phyloP scores from a whole-genome alignment of 164 flowering plant genomes.

The Aristolochia californica region DNA sequence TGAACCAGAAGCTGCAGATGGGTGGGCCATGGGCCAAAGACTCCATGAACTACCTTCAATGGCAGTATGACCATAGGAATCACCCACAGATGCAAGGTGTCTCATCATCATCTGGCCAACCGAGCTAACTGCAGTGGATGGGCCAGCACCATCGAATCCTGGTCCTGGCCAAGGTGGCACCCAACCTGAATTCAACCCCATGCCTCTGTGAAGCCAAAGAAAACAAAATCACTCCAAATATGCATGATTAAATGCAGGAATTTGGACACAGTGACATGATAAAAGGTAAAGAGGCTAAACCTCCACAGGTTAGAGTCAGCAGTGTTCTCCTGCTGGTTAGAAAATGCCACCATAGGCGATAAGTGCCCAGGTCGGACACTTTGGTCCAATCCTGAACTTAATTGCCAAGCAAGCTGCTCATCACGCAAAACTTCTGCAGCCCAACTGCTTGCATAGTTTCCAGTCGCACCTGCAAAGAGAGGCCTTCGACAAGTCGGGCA shows the following conservation, averaged over 20 bases:
- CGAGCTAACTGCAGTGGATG: slow-evolving; percentile 56
- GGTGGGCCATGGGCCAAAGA: slow-evolving; percentile 65
- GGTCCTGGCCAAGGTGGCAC: slow-evolving; percentile 47
- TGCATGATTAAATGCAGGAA: background rate
- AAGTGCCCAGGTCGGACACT: slow-evolving; percentile 27
- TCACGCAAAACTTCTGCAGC: slow-evolving; percentile 40
- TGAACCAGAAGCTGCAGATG: slow-evolving; percentile 50
- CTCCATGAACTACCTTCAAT: slow-evolving; percentile 82
- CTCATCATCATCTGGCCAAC: slow-evolving; percentile 98
- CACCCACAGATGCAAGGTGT: slow-evolving; percentile 97
- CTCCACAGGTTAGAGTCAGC: slow-evolving; percentile 60
- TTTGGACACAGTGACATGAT: background rate
- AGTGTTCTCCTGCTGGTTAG: slow-evolving; percentile 43
- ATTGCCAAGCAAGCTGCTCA: slow-evolving; percentile 75
- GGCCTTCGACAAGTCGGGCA: slow-evolving; percentile 99
- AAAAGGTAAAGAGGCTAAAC: slow-evolving; percentile 24
- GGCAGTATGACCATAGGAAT: slow-evolving; percentile 75
- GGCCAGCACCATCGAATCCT: slow-evolving; percentile 85
- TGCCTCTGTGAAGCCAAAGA: slow-evolving; percentile 34
- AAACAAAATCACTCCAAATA: background rate
- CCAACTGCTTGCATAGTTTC: slow-evolving; percentile 23
- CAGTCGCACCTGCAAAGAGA: slow-evolving; percentile 46
- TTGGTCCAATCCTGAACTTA: slow-evolving; percentile 45
- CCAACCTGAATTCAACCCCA: slow-evolving; percentile 62
- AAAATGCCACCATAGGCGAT: slow-evolving; percentile 36